Percentiles rank a stretch among this genome's conserved stretches.
phyloP scores from a whole-genome alignment of 352 stramenopile species.

The Phytopythium aichiense region DNA sequence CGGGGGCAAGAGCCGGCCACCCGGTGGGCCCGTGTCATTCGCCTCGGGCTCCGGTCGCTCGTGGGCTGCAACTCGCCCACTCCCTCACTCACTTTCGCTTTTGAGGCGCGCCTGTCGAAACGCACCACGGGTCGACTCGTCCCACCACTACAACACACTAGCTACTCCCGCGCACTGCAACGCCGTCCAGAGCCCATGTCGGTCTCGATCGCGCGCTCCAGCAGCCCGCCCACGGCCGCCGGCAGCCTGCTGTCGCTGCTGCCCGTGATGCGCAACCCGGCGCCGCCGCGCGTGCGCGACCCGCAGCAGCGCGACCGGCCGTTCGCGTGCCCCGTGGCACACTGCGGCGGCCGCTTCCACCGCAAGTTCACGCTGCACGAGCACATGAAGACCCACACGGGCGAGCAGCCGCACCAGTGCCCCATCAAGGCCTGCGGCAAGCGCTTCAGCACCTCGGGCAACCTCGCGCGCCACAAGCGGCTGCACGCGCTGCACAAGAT shows the following conservation, averaged over 20 bases:
- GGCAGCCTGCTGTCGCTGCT: neutral
- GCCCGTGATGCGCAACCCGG: neutral
- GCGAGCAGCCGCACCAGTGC: constrained; percentile 63
- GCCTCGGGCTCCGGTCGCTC: neutral
- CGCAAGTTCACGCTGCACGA: constrained; percentile 70
- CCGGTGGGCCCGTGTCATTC: neutral
- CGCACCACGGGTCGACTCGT: neutral
- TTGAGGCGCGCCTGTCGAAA: constrained; percentile 23
- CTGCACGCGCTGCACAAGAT: constrained; percentile 59
- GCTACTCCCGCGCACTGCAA: neutral
- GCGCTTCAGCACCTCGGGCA: constrained; percentile 58
- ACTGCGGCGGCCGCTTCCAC: constrained; percentile 43
- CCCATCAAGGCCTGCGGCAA: constrained; percentile 51
- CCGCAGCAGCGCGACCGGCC: constrained; percentile 24
- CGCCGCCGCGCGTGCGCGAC: constrained; percentile 15
- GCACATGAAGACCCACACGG: constrained; percentile 79
- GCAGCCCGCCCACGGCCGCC: constrained; percentile 14
- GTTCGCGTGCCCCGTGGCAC: constrained; percentile 23
- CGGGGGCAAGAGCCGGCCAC: no score
- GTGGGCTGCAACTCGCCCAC: neutral
- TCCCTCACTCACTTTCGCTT: constrained; percentile 27
- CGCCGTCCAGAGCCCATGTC: neutral
- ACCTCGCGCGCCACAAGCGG: constrained; percentile 62
- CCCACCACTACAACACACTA: no score
- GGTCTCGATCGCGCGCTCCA: constrained; percentile 6